Base-by-base conservation (phyloP, 306 rosid genomes). In the Abrus pulchellus region DNA sequence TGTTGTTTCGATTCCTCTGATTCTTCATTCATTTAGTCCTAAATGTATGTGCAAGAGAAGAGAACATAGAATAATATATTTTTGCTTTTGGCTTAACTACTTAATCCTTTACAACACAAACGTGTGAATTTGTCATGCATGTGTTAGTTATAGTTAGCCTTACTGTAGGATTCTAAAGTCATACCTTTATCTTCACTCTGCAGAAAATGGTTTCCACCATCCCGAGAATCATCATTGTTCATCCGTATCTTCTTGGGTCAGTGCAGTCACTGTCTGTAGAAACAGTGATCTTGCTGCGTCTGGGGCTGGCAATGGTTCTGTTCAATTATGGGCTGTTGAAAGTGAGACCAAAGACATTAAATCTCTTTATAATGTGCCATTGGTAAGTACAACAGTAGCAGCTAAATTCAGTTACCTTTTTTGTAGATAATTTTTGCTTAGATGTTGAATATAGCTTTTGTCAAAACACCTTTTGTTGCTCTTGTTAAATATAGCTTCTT, bases 211-310 rank as follows among this genome's bases (percentile, higher is more conserved):
- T 63, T 7, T 78, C 76, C 83, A 41, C 71, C 80, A 80, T 9
- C 81, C 85, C 8, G 84, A 80, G 76, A 86, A 74, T 38, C 80
- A 49, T 50, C 83, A 72, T 61, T 80, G 84, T 86, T 85, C 60
- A 27, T 90, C 93, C 20, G 91, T 86, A 62, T 71, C 69, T 69
- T 93, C 97, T 11, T 95, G 99, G 98, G 92, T 95, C 77, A 89
- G 96, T 86, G 91, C 97, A 5, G 86, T 93, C 48, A 54, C 88
- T 34, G 91, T 88, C 72, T 95, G 99, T 84, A 82, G 93, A 75
- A 89, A 88, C 80, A 93, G 97, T 77, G 99, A 95, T 76, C 94
- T 95, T 81, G 97, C 93, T 44, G 99, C 96, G 76, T 92, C 98
- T 62, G 98, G 97, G 55, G 99, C 98, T n/a, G 98, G 97, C 54